Base-by-base conservation (phyloP, 768 basidiomycete species). In the Mycena floridula region DNA sequence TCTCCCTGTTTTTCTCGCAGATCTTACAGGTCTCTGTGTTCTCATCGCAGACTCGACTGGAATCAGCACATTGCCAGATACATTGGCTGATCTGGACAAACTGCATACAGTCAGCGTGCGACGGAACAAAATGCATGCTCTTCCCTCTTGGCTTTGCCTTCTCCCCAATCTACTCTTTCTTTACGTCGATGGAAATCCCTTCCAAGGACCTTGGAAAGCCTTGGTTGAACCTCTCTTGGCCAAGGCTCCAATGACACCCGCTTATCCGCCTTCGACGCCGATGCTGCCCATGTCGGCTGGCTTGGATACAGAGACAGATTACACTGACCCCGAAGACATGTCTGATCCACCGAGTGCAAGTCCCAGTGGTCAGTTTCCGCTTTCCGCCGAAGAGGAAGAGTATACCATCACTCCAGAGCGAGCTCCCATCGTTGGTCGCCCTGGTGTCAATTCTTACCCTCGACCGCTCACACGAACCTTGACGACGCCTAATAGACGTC, bases 91-190 rank as follows among this genome's bases (percentile, higher is more conserved):
- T 36, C 76, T 97, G 12, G 79, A 82, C 51, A 82, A 78, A 53
- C 72, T 99, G 26, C 92, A 96, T 59, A 94, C 92, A 9, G 76
- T 91, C 53, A 93, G 92, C 58, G 65, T 95, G 44, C 82, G 94
- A 37, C 70, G 86, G 56, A 99, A 99, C 66, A 85, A 85, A 59
- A 72, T 99, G 57, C 74, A 87, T 52, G 77, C 85, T 6, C 76
- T 98, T 15, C 94, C 96, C n/a, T 81, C 86, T 50, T 99, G 96
- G 95, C 73, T 99, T 37, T 91, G 90, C 60, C 77, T 90, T 23
- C 73, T 99, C n/a, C 77, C 82, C 16, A 74, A 75, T 24, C 70
- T 99, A 38, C 90, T 95, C 61, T 86, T 83, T 2, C 68, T 99
- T 3, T 85, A 85, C 52, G 80, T 99, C n/a, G 95, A 98, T 50